These are phyloP conservation scores for Penicillium glabrum DNA, from an alignment of 2,329 filamentous ascomycete genomes.

Conservation along the genomic window DNA sequence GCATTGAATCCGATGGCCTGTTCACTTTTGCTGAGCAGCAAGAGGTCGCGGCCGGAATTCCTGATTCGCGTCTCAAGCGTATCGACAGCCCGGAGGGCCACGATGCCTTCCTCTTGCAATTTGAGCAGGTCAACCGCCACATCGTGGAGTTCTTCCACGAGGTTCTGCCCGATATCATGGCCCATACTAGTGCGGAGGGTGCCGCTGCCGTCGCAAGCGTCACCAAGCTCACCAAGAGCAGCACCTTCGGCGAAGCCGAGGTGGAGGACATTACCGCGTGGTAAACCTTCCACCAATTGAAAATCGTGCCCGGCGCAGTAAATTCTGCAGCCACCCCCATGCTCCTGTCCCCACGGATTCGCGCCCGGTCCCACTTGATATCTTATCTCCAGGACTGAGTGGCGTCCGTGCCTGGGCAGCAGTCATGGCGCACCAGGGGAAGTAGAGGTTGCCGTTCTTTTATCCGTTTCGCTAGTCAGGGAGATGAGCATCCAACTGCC, in stretches of 20 bases:
- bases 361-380: neutral
- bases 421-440: slow-evolving; percentile 25
- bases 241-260: slow-evolving; percentile 92
- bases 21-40: slow-evolving; percentile 98
- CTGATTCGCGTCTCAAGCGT: slow-evolving; percentile 72
- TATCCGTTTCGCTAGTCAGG: slow-evolving; percentile 38
- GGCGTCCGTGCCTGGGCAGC: slow-evolving; percentile 5
- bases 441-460: slow-evolving; percentile 37
- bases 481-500: slow-evolving; percentile 44
- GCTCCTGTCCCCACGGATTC: slow-evolving; percentile 14
- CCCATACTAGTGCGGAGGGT: slow-evolving; percentile 52
- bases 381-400: neutral
- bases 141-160: slow-evolving; percentile 81
- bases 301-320: slow-evolving; percentile 27
- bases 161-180: slow-evolving; percentile 86
- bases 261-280: slow-evolving; percentile 95
- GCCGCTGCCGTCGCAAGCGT: slow-evolving; percentile 52
- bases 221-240: slow-evolving; percentile 74
- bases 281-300: slow-evolving; percentile 50
- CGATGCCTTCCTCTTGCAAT: slow-evolving; percentile 93
- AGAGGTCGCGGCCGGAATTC: slow-evolving; percentile 80
- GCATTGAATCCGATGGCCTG: slow-evolving; percentile 91
- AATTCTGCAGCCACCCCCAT: slow-evolving; percentile 22
- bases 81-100: slow-evolving; percentile 96
- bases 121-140: slow-evolving; percentile 92